Conservation (phyloP, 2,329 filamentous ascomycete species). For the Colletotrichum camelliae region DNA sequence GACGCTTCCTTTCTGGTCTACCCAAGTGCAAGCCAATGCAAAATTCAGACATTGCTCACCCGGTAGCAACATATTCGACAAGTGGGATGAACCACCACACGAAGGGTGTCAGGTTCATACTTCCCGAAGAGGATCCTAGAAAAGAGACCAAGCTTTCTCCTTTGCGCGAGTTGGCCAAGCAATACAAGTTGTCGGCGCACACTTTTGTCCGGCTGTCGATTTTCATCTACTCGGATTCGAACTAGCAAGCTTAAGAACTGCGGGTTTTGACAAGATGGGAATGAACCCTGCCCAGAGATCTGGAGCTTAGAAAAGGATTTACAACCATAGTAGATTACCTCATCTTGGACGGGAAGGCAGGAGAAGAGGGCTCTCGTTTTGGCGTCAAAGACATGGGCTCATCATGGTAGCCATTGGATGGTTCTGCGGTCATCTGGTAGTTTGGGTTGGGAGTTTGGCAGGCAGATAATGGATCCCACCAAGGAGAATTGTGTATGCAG, state of each 20-base stretch:
- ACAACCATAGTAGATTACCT: not conserved
- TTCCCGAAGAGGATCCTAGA: not conserved
- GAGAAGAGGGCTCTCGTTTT: not conserved
- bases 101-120: not conserved
- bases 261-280: not conserved
- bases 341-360: not conserved
- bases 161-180: not conserved
- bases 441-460: not conserved
- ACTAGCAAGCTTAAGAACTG: not conserved
- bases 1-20: not conserved
- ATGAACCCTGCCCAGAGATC: not conserved
- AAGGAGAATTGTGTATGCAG: not conserved
- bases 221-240: not conserved
- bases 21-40: not conserved
- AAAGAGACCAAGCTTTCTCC: not conserved
- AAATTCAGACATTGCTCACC: not conserved
- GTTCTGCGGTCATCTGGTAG: not conserved
- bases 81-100: not conserved
- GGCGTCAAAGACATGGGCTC: not conserved
- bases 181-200: not conserved
- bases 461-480: not conserved
- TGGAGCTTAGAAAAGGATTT: not conserved
- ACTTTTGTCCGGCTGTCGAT: not conserved
- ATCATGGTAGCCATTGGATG: not conserved
- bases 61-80: not conserved